Evolutionary conservation across 2,329 filamentous ascomycete species (phyloP).

Genomic region (Emergomyces orientalis): DNA sequence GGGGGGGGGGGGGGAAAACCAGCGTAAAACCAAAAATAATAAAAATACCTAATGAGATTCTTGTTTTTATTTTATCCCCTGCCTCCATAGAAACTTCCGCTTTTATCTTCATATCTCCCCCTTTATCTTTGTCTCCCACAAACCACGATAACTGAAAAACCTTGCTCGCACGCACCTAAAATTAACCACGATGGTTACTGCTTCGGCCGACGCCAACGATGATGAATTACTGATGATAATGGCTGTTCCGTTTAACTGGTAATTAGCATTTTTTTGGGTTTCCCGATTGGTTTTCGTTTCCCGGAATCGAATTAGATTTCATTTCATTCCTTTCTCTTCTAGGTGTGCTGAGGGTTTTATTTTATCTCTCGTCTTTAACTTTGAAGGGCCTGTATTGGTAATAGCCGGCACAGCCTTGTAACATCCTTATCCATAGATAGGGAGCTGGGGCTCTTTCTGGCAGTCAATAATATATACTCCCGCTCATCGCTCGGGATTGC

Average conservation of each 20-base stretch:
- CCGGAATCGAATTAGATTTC: neutral
- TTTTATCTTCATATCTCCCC: neutral
- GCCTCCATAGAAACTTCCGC: neutral
- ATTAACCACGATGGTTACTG: neutral
- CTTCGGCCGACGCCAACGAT: too few species aligned
- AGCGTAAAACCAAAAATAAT: neutral
- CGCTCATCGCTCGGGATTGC: neutral
- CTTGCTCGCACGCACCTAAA: neutral
- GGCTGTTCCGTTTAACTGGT: too few species aligned
- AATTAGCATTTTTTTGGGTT: neutral
- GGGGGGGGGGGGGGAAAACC: too few species aligned
- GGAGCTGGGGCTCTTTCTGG: neutral
- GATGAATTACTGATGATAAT: neutral
- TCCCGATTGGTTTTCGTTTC: neutral
- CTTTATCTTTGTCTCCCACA: neutral
- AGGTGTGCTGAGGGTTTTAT: neutral
- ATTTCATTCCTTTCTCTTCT: neutral
- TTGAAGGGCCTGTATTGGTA: neutral
- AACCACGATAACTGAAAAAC: neutral
- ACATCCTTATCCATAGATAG: neutral
- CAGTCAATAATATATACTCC: conserved; percentile 1
- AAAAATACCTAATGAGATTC: neutral
- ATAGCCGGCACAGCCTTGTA: neutral
- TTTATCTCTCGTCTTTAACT: neutral
- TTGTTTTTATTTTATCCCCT: neutral